phyloP scores from a whole-genome alignment of 116 monocot genomes.

The Thalassia testudinum region DNA sequence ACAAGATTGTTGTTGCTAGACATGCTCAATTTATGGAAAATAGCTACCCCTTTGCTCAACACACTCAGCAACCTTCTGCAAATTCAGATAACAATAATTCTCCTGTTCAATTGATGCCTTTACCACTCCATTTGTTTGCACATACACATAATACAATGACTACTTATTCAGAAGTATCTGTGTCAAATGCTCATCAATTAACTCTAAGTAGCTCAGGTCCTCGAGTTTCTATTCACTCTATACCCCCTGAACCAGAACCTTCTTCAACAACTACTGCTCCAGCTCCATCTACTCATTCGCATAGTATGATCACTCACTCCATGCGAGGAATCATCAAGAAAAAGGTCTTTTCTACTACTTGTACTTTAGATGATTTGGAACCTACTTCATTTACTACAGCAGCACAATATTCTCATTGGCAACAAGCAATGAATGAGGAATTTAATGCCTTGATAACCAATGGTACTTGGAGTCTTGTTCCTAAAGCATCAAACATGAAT shows the following conservation, averaged over 20 bases:
- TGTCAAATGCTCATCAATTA: no score
- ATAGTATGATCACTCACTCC: neutral
- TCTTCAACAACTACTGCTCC: neutral
- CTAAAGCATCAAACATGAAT: neutral
- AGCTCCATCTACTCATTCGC: neutral
- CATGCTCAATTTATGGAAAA: neutral
- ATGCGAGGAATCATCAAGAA: neutral
- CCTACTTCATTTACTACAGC: neutral
- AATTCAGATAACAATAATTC: no score
- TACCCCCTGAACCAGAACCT: neutral
- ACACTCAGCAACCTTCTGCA: neutral
- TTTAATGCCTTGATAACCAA: neutral
- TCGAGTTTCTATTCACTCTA: neutral
- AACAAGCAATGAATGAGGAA: neutral
- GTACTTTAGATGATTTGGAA: neutral
- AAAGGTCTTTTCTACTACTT: neutral
- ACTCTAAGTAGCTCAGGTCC: no score
- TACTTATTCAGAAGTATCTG: no score
- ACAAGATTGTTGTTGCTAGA: neutral
- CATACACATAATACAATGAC: no score
- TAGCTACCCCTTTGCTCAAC: neutral
- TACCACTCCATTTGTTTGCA: no score
- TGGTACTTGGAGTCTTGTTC: constrained; percentile 6
- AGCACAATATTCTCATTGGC: neutral
- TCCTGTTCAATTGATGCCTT: no score